phyloP scores from a whole-genome alignment of 2,329 filamentous ascomycete genomes.

The Cucurbitaria berberidis region DNA sequence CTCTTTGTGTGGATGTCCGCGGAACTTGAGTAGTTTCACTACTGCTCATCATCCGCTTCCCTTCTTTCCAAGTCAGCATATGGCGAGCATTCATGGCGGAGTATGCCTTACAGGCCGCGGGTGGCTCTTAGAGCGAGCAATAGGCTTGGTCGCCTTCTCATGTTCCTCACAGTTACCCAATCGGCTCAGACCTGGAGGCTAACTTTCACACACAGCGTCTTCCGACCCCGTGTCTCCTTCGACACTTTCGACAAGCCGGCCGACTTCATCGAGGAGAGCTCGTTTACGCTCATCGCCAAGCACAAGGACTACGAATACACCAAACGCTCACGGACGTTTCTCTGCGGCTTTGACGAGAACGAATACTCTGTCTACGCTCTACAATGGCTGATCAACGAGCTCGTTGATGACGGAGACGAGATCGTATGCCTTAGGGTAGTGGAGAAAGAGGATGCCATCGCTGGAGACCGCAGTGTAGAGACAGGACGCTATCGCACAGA shows the following conservation, averaged over 20 bases:
- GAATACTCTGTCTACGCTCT: conserved; percentile 91
- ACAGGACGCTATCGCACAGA: conserved; percentile 76
- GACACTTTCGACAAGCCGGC: conserved; percentile 74
- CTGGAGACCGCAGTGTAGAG: conserved; percentile 65
- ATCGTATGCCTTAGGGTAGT: conserved; percentile 89
- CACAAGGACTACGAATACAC: conserved; percentile 85
- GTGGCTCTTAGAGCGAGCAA: conserved; percentile 26
- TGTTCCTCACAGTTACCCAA: conserved; percentile 25
- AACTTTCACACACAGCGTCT: conserved; percentile 56
- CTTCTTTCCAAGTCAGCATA: conserved; percentile 1
- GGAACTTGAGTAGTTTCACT: conserved; percentile 5
- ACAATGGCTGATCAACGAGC: conserved; percentile 89
- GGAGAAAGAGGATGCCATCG: conserved; percentile 78
- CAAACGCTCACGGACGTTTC: conserved; percentile 82
- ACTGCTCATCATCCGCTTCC: conserved; percentile 5
- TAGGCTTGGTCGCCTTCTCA: conserved; percentile 25
- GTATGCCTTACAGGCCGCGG: conserved; percentile 30
- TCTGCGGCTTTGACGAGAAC: conserved; percentile 90
- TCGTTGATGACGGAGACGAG: conserved; percentile 92
- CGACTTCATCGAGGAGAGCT: conserved; percentile 63
- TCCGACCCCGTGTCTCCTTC: conserved; percentile 73
- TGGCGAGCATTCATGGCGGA: conserved; percentile 27
- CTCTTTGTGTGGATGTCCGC: conserved; percentile 3
- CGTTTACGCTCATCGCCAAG: conserved; percentile 82
- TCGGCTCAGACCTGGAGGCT: conserved; percentile 7